Evolutionary conservation across 208 protist species (phyloP).

Genomic region (Porcisia deanei): DNA sequence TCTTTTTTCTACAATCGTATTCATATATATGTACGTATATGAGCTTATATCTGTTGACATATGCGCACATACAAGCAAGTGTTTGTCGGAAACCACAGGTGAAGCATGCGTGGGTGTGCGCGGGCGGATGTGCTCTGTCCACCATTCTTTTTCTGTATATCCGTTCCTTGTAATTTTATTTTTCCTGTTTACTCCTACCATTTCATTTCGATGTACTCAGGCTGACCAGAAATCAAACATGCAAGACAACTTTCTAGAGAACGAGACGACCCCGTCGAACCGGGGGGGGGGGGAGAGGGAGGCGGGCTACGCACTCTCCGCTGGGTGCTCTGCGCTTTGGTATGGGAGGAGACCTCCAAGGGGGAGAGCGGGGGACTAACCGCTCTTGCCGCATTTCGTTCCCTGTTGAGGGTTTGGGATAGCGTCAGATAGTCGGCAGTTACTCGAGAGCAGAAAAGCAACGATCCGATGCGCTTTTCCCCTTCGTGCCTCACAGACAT

Average conservation of each 20-base stretch:
- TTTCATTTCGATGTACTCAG: background rate
- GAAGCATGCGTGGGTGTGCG: background rate
- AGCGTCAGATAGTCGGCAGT: background rate
- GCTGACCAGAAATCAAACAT: background rate
- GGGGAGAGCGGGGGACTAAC: background rate
- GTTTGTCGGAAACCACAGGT: background rate
- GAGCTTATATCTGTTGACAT: background rate
- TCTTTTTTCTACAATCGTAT: background rate
- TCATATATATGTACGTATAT: background rate
- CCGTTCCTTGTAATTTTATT: background rate
- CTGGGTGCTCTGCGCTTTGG: background rate
- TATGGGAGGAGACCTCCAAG: background rate
- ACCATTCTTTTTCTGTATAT: background rate
- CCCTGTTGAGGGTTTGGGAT: background rate
- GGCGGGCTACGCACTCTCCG: background rate
- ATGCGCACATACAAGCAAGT: background rate
- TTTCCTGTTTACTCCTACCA: background rate
- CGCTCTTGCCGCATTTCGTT: background rate
- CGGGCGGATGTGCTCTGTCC: background rate
- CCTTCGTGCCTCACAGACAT: background rate
- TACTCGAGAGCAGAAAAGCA: background rate
- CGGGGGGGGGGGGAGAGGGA: background rate
- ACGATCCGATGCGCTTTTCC: background rate
- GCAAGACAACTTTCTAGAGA: background rate
- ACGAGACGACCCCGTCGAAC: background rate